A percentile compares a stretch with the other conserved stretches of the same genome.
These are phyloP conservation scores for Huntiella decipiens DNA, from an alignment of 2,329 filamentous ascomycete species.

Conservation along the genomic window DNA sequence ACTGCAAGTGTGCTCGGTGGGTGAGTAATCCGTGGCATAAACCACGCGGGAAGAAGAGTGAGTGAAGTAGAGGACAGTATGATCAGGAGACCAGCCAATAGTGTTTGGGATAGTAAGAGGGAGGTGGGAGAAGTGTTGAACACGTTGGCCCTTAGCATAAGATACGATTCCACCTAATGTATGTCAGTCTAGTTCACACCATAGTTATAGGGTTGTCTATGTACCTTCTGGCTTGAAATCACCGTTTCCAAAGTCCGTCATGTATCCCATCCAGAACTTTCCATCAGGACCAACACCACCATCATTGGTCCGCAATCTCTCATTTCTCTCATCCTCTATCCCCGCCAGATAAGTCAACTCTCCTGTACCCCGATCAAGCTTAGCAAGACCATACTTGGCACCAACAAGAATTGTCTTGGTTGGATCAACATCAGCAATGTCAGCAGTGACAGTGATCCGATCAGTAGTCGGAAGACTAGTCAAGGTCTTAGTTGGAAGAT, in stretches of 20 bases:
- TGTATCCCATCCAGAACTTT: conserved; percentile 67
- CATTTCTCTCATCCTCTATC: conserved; percentile 26
- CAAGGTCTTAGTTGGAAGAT: conserved; percentile 42
- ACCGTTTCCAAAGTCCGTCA: conserved; percentile 52
- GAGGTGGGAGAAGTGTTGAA: conserved; percentile 41
- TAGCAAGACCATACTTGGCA: conserved; percentile 65
- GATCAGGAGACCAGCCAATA: conserved; percentile 58
- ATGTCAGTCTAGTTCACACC: conserved; percentile 1
- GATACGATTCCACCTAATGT: conserved; percentile 50
- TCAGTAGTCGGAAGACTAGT: conserved; percentile 39
- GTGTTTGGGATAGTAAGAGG: conserved; percentile 75
- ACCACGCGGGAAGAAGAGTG: conserved; percentile 56
- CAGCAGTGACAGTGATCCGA: conserved; percentile 49
- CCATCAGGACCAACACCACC: conserved; percentile 64
- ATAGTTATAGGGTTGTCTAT: conserved; percentile 13
- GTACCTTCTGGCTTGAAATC: conserved; percentile 41
- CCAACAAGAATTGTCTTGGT: conserved; percentile 52
- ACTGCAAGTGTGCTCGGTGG: conserved; percentile 36
- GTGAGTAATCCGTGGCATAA: conserved; percentile 55
- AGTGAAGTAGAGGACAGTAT: conserved; percentile 63
- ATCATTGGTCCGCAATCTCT: conserved; percentile 55
- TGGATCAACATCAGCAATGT: conserved; percentile 49
- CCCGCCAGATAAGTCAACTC: conserved; percentile 33
- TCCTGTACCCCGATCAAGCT: conserved; percentile 45
- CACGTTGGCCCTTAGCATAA: conserved; percentile 38